phyloP scores from a whole-genome alignment of 495 filamentous ascomycete genomes.

The Penicillium samsonianum region DNA sequence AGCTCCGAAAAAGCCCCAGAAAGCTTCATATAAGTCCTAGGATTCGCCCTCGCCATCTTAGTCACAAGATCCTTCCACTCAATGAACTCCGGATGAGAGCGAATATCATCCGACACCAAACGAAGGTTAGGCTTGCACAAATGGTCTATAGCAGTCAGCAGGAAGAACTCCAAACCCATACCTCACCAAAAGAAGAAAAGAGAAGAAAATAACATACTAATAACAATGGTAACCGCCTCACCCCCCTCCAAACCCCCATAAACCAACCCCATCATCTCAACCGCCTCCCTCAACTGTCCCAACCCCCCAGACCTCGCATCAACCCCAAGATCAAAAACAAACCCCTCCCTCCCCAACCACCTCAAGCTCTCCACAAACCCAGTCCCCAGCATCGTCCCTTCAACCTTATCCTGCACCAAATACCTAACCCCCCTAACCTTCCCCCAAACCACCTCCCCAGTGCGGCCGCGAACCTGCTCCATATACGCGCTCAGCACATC shows the following conservation, averaged over 20 bases:
- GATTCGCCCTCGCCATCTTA: slow-evolving; percentile 53
- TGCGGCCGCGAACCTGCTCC: slow-evolving; percentile 38
- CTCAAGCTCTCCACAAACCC: slow-evolving; percentile 69
- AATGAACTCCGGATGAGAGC: slow-evolving; percentile 59
- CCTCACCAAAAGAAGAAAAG: neutral
- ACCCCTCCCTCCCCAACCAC: slow-evolving; percentile 60
- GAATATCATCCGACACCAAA: slow-evolving; percentile 33
- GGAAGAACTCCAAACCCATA: slow-evolving; percentile 5
- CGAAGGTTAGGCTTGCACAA: slow-evolving; percentile 82
- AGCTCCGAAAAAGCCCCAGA: slow-evolving; percentile 80
- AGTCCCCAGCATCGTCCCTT: slow-evolving; percentile 58
- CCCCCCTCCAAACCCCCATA: slow-evolving; percentile 61
- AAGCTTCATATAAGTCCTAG: slow-evolving; percentile 80
- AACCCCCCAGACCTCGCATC: slow-evolving; percentile 69
- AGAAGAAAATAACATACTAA: slow-evolving; percentile 53
- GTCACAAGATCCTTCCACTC: slow-evolving; percentile 45
- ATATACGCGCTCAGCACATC: slow-evolving; percentile 52
- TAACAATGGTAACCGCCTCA: slow-evolving; percentile 60
- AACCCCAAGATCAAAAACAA: slow-evolving; percentile 79
- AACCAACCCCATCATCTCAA: slow-evolving; percentile 68
- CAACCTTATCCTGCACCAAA: slow-evolving; percentile 73
- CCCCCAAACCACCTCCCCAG: slow-evolving; percentile 45
- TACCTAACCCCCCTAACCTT: slow-evolving; percentile 75
- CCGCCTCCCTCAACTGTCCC: slow-evolving; percentile 69
- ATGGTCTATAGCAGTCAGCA: slow-evolving; percentile 59